Conservation (phyloP, 805 yeast genomes). For the Candida railenensis region DNA sequence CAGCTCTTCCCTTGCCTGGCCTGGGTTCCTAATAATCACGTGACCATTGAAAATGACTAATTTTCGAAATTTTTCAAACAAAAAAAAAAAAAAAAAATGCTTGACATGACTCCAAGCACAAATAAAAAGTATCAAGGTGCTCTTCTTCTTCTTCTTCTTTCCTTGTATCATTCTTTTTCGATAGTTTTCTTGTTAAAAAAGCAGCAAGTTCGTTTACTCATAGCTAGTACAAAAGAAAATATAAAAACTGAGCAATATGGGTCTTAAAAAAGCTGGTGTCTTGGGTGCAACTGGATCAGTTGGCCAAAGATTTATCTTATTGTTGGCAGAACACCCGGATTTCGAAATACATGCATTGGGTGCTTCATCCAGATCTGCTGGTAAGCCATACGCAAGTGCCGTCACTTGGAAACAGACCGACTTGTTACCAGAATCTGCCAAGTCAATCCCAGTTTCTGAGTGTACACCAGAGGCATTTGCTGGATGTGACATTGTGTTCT, state of each 20-base stretch:
- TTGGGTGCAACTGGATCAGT: conserved; percentile 98
- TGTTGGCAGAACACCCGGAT: conserved; percentile 84
- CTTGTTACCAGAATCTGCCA: conserved; percentile 68
- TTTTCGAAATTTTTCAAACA: neutral
- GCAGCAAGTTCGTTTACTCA: too few relatives aligned
- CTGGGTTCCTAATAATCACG: too few relatives aligned
- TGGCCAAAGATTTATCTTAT: conserved; percentile 90
- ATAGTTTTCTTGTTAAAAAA: too few relatives aligned
- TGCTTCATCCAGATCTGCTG: conserved; percentile 93
- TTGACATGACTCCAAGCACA: neutral
- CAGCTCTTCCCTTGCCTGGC: too few relatives aligned
- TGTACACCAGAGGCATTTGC: conserved; percentile 73
- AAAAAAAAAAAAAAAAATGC: neutral
- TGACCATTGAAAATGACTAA: conserved; percentile 2
- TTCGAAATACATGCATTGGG: conserved; percentile 84
- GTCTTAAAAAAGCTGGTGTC: conserved; percentile 69
- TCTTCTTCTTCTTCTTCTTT: neutral
- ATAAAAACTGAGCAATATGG: conserved; percentile 16
- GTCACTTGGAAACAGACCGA: conserved; percentile 93
- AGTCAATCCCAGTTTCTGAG: conserved; percentile 65
- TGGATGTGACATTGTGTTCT: conserved; percentile 91
- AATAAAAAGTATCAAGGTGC: neutral
- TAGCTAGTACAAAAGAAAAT: conserved; percentile 4
- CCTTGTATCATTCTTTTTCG: neutral
- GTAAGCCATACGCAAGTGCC: conserved; percentile 81